These are phyloP conservation scores for Talaromyces sp. DNA, from an alignment of 2,329 filamentous ascomycete genomes.

Conservation along the genomic window DNA sequence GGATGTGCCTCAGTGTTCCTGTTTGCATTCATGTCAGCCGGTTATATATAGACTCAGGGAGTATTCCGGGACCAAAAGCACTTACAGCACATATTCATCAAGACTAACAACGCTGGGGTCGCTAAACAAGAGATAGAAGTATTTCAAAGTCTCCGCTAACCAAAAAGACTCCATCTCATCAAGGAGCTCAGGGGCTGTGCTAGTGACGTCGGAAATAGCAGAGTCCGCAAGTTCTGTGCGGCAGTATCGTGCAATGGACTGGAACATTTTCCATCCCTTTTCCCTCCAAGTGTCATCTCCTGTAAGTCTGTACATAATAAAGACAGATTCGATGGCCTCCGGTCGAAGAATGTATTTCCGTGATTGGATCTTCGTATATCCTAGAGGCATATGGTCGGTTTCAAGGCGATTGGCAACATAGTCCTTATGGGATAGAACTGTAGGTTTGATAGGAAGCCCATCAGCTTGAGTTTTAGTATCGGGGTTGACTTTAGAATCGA, in stretches of 20 bases:
- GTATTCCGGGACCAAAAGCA: conserved; percentile 20
- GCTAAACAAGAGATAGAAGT: conserved; percentile 50
- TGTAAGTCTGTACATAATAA: conserved; percentile 73
- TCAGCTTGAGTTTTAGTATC: conserved; percentile 17
- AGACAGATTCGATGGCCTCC: conserved; percentile 78
- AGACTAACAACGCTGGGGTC: conserved; percentile 45
- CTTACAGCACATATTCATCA: conserved; percentile 50
- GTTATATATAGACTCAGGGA: neutral
- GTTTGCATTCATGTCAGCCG: conserved; percentile 21
- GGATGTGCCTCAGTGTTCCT: conserved; percentile 38
- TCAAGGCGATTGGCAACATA: conserved; percentile 41
- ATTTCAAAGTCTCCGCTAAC: conserved; percentile 55
- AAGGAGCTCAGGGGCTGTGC: conserved; percentile 42
- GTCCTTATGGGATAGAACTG: conserved; percentile 40
- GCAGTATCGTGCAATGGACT: conserved; percentile 61
- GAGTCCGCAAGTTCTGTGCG: conserved; percentile 63
- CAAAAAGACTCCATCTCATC: conserved; percentile 76
- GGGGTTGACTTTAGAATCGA: conserved; percentile 15
- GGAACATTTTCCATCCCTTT: conserved; percentile 73
- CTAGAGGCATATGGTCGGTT: conserved; percentile 45
- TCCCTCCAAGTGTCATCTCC: conserved; percentile 65
- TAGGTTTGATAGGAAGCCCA: conserved; percentile 23
- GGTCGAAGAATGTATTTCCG: conserved; percentile 52
- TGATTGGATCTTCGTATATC: conserved; percentile 40
- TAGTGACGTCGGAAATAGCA: conserved; percentile 65